Percentiles rank a stretch among this genome's conserved stretches.
These are phyloP conservation scores for Colletotrichum lupini DNA, from an alignment of 2,329 filamentous ascomycete genomes.

Conservation along the genomic window DNA sequence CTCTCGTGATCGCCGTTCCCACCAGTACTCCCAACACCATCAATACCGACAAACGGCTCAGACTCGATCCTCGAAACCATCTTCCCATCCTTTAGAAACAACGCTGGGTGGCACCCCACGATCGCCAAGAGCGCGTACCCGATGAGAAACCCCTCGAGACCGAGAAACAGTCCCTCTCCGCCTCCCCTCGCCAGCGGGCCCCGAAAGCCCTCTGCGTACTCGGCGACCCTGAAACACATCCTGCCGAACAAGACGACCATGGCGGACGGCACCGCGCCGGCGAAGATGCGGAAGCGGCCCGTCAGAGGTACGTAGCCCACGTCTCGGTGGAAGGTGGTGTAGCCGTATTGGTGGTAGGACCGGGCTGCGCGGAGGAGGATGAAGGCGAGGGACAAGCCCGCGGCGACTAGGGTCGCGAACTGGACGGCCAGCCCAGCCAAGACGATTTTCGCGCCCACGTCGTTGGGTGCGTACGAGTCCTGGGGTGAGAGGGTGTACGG, in stretches of 20 bases:
- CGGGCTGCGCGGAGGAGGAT: slow-evolving; percentile 39
- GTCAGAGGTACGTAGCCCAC: slow-evolving; percentile 41
- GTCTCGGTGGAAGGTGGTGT: slow-evolving; percentile 43
- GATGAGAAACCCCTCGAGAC: slow-evolving; percentile 44
- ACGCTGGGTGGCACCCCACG: slow-evolving; percentile 42
- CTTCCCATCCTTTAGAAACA: slow-evolving; percentile 34
- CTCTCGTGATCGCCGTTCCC: slow-evolving; percentile 1
- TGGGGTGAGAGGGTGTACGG: slow-evolving; percentile 4
- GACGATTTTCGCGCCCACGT: slow-evolving; percentile 40
- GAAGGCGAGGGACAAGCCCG: slow-evolving; percentile 40
- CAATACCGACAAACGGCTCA: slow-evolving; percentile 21
- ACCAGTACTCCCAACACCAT: not conserved
- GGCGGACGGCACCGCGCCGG: slow-evolving; percentile 40
- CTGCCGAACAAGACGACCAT: slow-evolving; percentile 41
- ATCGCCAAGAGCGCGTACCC: slow-evolving; percentile 43
- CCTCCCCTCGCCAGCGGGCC: slow-evolving; percentile 41
- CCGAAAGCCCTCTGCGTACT: slow-evolving; percentile 41
- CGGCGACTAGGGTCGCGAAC: slow-evolving; percentile 38
- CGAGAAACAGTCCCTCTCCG: slow-evolving; percentile 40
- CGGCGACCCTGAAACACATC: slow-evolving; percentile 41
- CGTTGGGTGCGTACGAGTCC: not conserved
- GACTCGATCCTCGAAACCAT: slow-evolving; percentile 5
- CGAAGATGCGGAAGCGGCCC: slow-evolving; percentile 41
- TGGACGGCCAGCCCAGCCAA: slow-evolving; percentile 42
- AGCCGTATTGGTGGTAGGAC: slow-evolving; percentile 40